Percentiles rank a stretch among this genome's conserved stretches.
Conservation (phyloP, 164 flowering plant species). For the Umbellularia californica region DNA sequence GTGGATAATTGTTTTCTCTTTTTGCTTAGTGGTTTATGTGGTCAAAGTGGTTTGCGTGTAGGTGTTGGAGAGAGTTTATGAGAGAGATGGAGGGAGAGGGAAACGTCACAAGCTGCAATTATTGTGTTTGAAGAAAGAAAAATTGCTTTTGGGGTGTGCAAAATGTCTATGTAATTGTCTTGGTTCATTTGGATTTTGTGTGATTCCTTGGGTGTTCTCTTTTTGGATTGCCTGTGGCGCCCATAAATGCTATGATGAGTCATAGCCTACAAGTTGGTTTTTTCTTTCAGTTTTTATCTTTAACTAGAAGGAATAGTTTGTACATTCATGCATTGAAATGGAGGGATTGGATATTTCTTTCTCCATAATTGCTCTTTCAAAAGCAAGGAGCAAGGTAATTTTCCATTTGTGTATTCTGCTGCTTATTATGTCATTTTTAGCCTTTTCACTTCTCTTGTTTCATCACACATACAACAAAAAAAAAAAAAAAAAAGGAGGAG, state of each 20-base stretch:
- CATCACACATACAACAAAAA: too few species aligned
- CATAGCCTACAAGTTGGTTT: background rate
- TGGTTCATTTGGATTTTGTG: background rate
- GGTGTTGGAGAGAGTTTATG: conserved; percentile 36
- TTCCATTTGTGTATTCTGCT: too few species aligned
- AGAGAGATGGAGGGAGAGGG: conserved; percentile 31
- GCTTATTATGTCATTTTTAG: too few species aligned
- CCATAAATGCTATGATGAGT: background rate
- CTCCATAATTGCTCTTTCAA: too few species aligned
- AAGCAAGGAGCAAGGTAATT: too few species aligned
- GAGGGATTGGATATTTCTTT: too few species aligned
- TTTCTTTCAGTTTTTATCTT: too few species aligned
- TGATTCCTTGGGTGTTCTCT: background rate
- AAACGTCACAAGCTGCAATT: conserved; percentile 67
- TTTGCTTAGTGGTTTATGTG: conserved; percentile 7
- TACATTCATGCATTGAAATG: too few species aligned
- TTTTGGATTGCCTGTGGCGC: background rate
- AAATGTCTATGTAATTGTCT: background rate
- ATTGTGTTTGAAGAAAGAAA: conserved; percentile 19
- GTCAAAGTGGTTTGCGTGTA: conserved; percentile 79
- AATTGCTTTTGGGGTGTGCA: background rate
- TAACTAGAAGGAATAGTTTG: too few species aligned
- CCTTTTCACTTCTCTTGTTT: too few species aligned
- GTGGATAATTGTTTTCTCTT: too few species aligned
- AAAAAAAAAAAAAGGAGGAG: too few species aligned